Base-by-base conservation (phyloP, 2,329 filamentous ascomycete genomes). In the Aspergillus fumigatus region DNA sequence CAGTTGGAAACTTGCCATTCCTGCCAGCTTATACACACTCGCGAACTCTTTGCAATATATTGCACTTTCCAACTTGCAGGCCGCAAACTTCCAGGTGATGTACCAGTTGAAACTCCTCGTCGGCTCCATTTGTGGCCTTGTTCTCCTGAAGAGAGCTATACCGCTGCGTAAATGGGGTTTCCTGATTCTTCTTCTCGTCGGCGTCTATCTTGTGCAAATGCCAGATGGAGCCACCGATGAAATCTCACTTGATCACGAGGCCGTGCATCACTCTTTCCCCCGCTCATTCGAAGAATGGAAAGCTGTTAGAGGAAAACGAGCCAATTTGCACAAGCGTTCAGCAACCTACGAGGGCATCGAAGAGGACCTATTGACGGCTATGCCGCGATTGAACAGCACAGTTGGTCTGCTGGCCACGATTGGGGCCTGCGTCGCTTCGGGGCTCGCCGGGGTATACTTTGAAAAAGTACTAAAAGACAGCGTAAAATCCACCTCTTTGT, bases 31-130 rank as follows among this genome's bases (percentile, higher is more conserved):
- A 1, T 97, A 96, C 71, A 96, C 93, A 0, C 72, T 97, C 27
- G 91, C 97, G 67, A 97, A 97, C 69, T 89, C 89, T n/a, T 77
- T 97, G 53, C 91, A 97, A 72, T 99, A 97, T 69, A 84, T 95
- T 52, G 93, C 91, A 1, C 85, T 97, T 10, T 91, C 90, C 59
- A 97, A 97, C 64, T 75, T 97, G 65, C 91, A 96, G 67, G 89
- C 93, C 0, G 91, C 94, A 4, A 92, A 93, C 53, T 97, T 97
- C 70, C 92, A 97, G 73, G 87, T 96, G 57, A 85, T 94, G 26
- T 96, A 94, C 71, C 93, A 99, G 75, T 80, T 97, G 56, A 97
- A 97, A 83, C 94, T 97, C 61, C 83, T 97, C 60, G 90, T 90
- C 1, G 94, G 91, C 0, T 92, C 94, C 2, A 74, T 97, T 29